Base-by-base conservation (phyloP, 148 eudicot genomes). In the Vaccinium vitisidaea region DNA sequence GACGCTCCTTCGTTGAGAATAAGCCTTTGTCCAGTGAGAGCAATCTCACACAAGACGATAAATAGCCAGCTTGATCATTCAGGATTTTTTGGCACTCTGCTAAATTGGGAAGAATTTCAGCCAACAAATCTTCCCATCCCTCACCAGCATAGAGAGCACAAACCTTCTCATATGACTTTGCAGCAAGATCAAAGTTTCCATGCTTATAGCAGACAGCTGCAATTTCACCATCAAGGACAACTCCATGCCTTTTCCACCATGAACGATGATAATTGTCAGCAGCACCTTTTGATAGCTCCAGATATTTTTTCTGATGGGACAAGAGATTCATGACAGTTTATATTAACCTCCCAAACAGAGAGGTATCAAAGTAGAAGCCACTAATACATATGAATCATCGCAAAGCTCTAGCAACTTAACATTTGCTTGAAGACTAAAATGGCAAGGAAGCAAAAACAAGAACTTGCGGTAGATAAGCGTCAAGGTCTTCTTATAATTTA, bases 181-280 rank as follows among this genome's bases (percentile, higher is more conserved):
- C 95, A 59, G 99, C 99, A 82, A 90, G 90, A 87, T 95, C 97
- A 88, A 87, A 93, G 80, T 93, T 93, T 74, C 91, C 93, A 82
- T 92, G 94, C 88, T 93, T 97, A 83, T 90, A 92, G 82, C 89
- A 94, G 80, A 97, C 95, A 85, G 94, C 91, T 36, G 98, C 99
- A 86, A 94, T 92, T 93, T 95, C 99, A 83, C 99, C 99, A 85
- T 97, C 98, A 86, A 97, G 95, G 77, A 93, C 97, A 91, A 97
- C 99, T 82, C 98, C 98, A 54, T 97, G 97, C 84, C 99, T 93
- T 89, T 91, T 95, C 98, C 99, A 93, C 99, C 99, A 97, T 12
- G 99, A 97, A 79, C 83, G 94, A 85, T 97, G 95, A 83, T 94
- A 97, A 87, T 94, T 94, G 80, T 95, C 92, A 67, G 98, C 98